A percentile compares a stretch with the other conserved stretches of the same genome.
phyloP scores from a whole-genome alignment of 805 yeast species.

The Cyberlindnera amylophila region DNA sequence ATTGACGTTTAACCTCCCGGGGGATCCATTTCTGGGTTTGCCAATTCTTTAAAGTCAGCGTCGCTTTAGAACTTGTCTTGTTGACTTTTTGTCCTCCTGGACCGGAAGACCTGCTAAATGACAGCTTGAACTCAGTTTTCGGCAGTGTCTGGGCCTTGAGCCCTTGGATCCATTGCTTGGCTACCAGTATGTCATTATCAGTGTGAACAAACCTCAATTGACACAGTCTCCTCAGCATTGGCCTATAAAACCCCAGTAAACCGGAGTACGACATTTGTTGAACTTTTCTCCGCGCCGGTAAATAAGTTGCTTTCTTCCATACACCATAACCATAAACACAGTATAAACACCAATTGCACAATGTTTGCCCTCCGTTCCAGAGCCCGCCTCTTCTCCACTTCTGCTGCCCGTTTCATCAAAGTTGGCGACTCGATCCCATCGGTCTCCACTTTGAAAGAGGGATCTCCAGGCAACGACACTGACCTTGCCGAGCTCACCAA shows the following conservation, averaged over 20 bases:
- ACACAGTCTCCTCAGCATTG: not conserved
- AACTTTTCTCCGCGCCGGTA: too few species aligned
- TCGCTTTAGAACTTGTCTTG: slow-evolving; percentile 63
- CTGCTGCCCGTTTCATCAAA: slow-evolving; percentile 32
- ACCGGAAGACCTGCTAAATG: slow-evolving; percentile 64
- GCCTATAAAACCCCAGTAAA: not conserved
- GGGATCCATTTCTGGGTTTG: slow-evolving; percentile 59
- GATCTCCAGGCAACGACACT: slow-evolving; percentile 61
- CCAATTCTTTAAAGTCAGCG: slow-evolving; percentile 49
- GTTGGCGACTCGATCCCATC: slow-evolving; percentile 65
- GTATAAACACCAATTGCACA: not conserved
- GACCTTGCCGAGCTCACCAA: slow-evolving; percentile 47
- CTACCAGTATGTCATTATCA: slow-evolving; percentile 11
- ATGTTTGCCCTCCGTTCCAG: slow-evolving; percentile 15
- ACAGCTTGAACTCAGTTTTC: slow-evolving; percentile 37
- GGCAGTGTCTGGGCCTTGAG: slow-evolving; percentile 40
- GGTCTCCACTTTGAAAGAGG: slow-evolving; percentile 47
- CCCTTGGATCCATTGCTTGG: slow-evolving; percentile 41
- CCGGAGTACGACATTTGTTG: too few species aligned
- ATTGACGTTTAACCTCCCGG: slow-evolving; percentile 39
- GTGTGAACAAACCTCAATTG: not conserved
- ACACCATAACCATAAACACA: not conserved
- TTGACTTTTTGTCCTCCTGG: slow-evolving; percentile 90
- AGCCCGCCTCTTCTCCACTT: slow-evolving; percentile 27
- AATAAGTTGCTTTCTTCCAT: not conserved